Conservation (phyloP, 2,329 filamentous ascomycete genomes). For the Diaporthe helianthi region DNA sequence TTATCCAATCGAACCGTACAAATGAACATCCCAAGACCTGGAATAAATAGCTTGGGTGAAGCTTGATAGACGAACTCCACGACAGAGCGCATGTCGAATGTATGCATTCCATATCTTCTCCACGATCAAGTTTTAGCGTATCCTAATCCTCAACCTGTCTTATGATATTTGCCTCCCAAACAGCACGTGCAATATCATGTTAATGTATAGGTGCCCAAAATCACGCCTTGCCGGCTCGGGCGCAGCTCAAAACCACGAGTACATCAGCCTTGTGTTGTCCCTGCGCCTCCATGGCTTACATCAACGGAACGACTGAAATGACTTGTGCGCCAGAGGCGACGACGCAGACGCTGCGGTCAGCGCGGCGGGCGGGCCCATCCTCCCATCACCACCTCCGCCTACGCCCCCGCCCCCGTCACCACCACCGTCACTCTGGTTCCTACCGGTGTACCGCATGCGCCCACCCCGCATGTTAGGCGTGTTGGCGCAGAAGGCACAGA, state of each 20-base stretch:
- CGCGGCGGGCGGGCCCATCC: slow-evolving; percentile 39
- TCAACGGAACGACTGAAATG: slow-evolving; percentile 54
- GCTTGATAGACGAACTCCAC: neutral
- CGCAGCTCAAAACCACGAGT: neutral
- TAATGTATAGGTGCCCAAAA: neutral
- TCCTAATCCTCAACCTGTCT: slow-evolving; percentile 32
- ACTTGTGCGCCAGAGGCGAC: slow-evolving; percentile 55
- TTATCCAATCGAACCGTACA: neutral
- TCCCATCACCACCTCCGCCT: neutral
- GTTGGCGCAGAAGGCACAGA: slow-evolving; percentile 69
- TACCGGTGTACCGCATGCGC: slow-evolving; percentile 53
- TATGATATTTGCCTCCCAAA: slow-evolving; percentile 4
- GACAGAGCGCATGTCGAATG: neutral
- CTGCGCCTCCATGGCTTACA: neutral
- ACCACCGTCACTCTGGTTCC: slow-evolving; percentile 34
- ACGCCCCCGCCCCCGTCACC: neutral
- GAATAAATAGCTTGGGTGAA: neutral
- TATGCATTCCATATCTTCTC: neutral
- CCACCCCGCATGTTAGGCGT: slow-evolving; percentile 61
- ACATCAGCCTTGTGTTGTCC: neutral
- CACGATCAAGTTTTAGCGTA: neutral
- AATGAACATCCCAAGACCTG: no score
- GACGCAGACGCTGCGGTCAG: slow-evolving; percentile 37
- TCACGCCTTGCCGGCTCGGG: neutral
- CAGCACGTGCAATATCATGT: neutral